Evolutionary conservation across 108 stramenopile genomes (phyloP), one percentile per base, ranked within the genome.

Genomic region (Cyclotella kingstonii): DNA sequence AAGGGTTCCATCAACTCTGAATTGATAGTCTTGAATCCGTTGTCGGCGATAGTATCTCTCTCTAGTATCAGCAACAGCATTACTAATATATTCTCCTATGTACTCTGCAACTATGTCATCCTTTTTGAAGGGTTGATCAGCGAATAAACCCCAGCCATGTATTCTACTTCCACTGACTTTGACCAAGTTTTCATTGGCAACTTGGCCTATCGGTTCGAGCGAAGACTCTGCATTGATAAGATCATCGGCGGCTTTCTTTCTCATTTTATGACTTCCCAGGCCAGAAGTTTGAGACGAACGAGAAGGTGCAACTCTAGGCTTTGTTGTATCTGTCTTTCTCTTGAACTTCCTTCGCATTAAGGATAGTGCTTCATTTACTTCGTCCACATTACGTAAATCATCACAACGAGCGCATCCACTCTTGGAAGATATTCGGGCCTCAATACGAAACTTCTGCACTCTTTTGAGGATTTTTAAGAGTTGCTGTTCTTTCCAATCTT

Each of bases 61-160:
- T 44, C 96, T 74, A 39, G 57, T 65, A 66, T 97, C 97, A 7
- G 90, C 87, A 6, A 90, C 90, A 19, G 85, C 83, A 35, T 79
- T 60, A 30, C 81, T 73, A 14, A 98, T 82, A 43, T 95, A 84
- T 71, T 99, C 96, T 8, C 98, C 98, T 46, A 95, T 74, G 68
- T 97, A 98, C 66, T 99, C 98, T 4, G 93, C 92, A 28, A 99
- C 91, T 29, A 96, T 79, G 17, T 91, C 95, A 14, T 81, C 87
- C 46, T 42, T 84, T 77, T 47, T 70, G 61, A 68, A 91, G 82
- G 66, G 56, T 48, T 86, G 77, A 47, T 94, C 89, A 14, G 88
- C 81, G 74, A 77, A 85, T 2, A 94, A 68, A 14, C 93, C 93
- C 85, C 86, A 86, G 5, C 90, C 90, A 61, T 94, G 93, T 40